A percentile compares a stretch with the other conserved stretches of the same genome.
Evolutionary conservation across 192 early-diverging fungal species (phyloP).

Genomic region (Dissophora globulifera): DNA sequence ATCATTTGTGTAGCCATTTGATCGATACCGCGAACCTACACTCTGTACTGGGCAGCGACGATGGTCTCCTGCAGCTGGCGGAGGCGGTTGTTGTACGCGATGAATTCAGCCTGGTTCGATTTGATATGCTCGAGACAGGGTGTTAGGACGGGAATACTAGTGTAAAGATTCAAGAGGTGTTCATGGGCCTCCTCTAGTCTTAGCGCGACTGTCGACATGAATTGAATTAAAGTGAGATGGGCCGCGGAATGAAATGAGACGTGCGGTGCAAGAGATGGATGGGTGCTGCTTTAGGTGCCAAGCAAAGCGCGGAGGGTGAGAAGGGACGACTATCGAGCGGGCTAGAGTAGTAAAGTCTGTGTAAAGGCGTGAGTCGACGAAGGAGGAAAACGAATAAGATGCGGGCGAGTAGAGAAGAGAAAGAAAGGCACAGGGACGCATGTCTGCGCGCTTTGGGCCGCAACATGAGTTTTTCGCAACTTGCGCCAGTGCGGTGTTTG

Average conservation of each 20-base stretch:
- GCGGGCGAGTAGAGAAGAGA: no score
- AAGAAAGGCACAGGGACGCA: no score
- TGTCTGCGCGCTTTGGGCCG: no score
- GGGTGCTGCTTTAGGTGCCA: no score
- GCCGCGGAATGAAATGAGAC: neutral
- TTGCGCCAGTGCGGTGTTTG: no score
- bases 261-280: no score
- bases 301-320: no score
- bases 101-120: slow-evolving; percentile 44
- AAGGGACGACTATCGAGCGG: no score
- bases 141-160: slow-evolving; percentile 36
- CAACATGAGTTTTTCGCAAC: no score
- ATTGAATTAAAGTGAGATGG: neutral
- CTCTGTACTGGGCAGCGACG: neutral
- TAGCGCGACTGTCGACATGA: slow-evolving; percentile 37
- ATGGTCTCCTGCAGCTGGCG: slow-evolving; percentile 32
- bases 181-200: slow-evolving; percentile 47
- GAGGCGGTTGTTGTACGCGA: slow-evolving; percentile 26
- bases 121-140: slow-evolving; percentile 49
- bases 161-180: slow-evolving; percentile 40
- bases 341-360: no score
- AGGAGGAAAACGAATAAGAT: no score
- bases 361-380: no score
- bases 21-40: slow-evolving; percentile 11
- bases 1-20: neutral